These are phyloP conservation scores for Emericellopsis terricola DNA, from an alignment of 495 filamentous ascomycete species.

Conservation along the genomic window DNA sequence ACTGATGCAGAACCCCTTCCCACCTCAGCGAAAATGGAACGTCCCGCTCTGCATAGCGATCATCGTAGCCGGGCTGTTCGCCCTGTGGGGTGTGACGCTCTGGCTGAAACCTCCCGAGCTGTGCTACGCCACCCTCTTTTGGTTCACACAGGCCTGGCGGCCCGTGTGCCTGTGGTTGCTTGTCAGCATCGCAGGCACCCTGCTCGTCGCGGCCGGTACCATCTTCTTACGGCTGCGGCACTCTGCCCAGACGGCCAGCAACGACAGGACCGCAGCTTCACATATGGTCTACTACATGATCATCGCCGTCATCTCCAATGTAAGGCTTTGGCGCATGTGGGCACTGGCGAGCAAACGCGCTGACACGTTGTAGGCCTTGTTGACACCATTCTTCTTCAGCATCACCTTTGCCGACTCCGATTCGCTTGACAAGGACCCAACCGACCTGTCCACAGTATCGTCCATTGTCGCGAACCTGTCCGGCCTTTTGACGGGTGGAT, in stretches of 20 bases:
- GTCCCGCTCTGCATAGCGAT: slow-evolving; percentile 22
- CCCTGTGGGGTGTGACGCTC: slow-evolving; percentile 22
- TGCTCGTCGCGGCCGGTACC: slow-evolving; percentile 13
- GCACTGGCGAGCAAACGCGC: slow-evolving; percentile 6
- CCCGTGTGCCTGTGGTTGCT: slow-evolving; percentile 20
- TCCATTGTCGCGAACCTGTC: slow-evolving; percentile 30
- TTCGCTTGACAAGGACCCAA: slow-evolving; percentile 4
- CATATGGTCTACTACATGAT: slow-evolving; percentile 29
- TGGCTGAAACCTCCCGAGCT: slow-evolving; percentile 20
- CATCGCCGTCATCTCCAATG: slow-evolving; percentile 22
- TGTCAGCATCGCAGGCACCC: slow-evolving; percentile 11
- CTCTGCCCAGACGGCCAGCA: slow-evolving; percentile 20
- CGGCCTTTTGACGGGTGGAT: slow-evolving; percentile 25
- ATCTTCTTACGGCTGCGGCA: slow-evolving; percentile 20
- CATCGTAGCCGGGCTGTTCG: slow-evolving; percentile 15
- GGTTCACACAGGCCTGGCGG: slow-evolving; percentile 27
- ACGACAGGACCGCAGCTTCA: slow-evolving; percentile 21
- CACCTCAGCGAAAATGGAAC: slow-evolving; percentile 20
- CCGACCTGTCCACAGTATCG: slow-evolving; percentile 23
- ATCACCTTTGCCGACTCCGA: slow-evolving; percentile 13
- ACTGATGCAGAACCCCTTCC: slow-evolving; percentile 20
- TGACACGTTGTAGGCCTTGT: slow-evolving; percentile 10
- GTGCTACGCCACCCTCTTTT: slow-evolving; percentile 30
- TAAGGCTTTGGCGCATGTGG: slow-evolving; percentile 7
- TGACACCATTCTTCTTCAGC: slow-evolving; percentile 25